Base-by-base conservation (phyloP, 768 basidiomycete genomes). In the Leucocoprinus sp. region DNA sequence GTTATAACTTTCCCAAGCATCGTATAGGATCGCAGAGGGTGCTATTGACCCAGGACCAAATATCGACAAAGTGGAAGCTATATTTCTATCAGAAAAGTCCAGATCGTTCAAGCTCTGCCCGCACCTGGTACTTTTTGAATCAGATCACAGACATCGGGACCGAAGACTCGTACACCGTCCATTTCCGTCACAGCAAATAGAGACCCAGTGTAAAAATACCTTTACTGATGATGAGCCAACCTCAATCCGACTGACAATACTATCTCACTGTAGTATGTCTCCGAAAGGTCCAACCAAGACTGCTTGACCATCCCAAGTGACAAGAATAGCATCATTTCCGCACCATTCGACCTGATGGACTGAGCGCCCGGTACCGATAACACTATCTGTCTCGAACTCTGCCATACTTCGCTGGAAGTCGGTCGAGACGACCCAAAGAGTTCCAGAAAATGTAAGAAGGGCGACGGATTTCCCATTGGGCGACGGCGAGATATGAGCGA, bases 391-490 rank as follows among this genome's bases (percentile, higher is more conserved):
- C 46, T 92, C 80, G 53, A 89, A 92, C 58, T 96, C 93, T 3
- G 90, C 87, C 54, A 95, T 73, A 55, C 75, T 87, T 33, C 89
- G 76, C 52, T 88, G 83, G 58, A 98, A 97, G 61, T 97, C 91
- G 9, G 82, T 76, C 9, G 93, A 95, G n/a, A 97, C 89, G 27
- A 97, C 93, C 85, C 88, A 91, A 22, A 97, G 75, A 4, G 76
- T 66, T 5, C 82, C 82, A 8, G 71, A 67, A 44, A 71, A 77
- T 1, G 86, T 91, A 28, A 95, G 65, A 2, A 98, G 67, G 0
- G 92, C 92, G 12, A 98, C 71, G 37, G 91, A 83, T 55, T 93
- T 92, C 28, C 95, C 95, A 54, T 93, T 93, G 1, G 96, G 95
- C 0, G 95, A 97, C 2, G 90, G 85, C 0, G 85, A 76, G 42